Evolutionary conservation across 208 protist genomes (phyloP), one percentile per base, ranked within the genome.

Genomic region (Strigomonas culicis): DNA sequence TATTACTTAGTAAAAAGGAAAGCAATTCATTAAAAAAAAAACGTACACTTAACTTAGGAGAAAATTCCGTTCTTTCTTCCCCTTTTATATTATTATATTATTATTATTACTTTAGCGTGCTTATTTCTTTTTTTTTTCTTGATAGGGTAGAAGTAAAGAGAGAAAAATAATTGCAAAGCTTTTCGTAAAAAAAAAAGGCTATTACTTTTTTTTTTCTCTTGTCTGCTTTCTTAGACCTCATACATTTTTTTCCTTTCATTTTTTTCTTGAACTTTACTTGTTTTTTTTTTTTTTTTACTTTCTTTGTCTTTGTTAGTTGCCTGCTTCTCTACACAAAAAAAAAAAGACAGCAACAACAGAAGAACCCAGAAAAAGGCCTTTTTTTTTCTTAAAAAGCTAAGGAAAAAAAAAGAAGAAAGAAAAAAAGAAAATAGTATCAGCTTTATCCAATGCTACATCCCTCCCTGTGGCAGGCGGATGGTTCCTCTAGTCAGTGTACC

Each of bases 371-470:
- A 21, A 27, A 21, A 52, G 19, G 6, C 6, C 6, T 52, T 52
- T 24, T 24, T 24, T 52, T 52, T 21, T 52, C n/a, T 24, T 52
- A 27, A 28, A 11, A 32, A 0, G n/a, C n/a, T 22, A 21, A 53
- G 11, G 24, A 43, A 15, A 19, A 43, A 15, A 43, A 15, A n/a
- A n/a, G n/a, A n/a, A n/a, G 41, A 47, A 19, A 21, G 11, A 53
- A 24, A 19, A 28, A 53, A 8, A 53, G 11, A 28, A 25, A 49
- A 7, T 10, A 36, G 17, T 25, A 41, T 51, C 13, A 4, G 6
- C 10, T 28, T 50, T 3, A 31, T 0, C 1, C 7, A 19, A 85
- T 85, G 79, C 44, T 79, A 11, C 39, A 82, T 44, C 72, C 75
- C 0, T 31, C 46, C 4, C 28, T 62, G 0, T 84, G 79, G 79